phyloP scores from a whole-genome alignment of 2,329 filamentous ascomycete genomes.

The Graphilbum fragrans region DNA sequence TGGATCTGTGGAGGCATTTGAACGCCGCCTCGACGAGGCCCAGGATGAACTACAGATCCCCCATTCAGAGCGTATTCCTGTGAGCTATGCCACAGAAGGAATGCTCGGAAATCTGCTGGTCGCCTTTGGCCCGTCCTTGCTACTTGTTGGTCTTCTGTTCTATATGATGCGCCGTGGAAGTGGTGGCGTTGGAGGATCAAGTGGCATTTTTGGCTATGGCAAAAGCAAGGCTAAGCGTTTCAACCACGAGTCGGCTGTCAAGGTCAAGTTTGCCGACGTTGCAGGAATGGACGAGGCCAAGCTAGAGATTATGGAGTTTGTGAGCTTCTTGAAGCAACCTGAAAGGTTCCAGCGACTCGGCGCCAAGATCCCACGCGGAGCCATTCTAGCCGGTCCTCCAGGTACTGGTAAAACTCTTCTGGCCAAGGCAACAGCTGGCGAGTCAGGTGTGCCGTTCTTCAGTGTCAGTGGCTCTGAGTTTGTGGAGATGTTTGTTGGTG shows the following conservation, averaged over 20 bases:
- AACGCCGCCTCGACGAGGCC: slow-evolving; percentile 75
- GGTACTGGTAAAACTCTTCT: slow-evolving; percentile 97
- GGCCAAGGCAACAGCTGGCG: slow-evolving; percentile 93
- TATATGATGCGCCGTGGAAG: slow-evolving; percentile 62
- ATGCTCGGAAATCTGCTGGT: slow-evolving; percentile 62
- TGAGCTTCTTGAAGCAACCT: slow-evolving; percentile 90
- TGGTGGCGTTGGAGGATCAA: slow-evolving; percentile 44
- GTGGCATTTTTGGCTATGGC: slow-evolving; percentile 89
- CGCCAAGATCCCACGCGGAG: slow-evolving; percentile 94
- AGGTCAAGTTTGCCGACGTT: slow-evolving; percentile 94
- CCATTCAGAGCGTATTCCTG: slow-evolving; percentile 76
- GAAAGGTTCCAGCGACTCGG: slow-evolving; percentile 86
- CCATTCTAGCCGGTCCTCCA: slow-evolving; percentile 91
- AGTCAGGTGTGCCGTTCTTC: slow-evolving; percentile 95
- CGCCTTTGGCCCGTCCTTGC: slow-evolving; percentile 71
- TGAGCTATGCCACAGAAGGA: slow-evolving; percentile 73
- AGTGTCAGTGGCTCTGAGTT: slow-evolving; percentile 98
- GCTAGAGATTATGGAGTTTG: slow-evolving; percentile 97
- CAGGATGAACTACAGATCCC: slow-evolving; percentile 83
- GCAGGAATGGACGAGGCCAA: slow-evolving; percentile 98
- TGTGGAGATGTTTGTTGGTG: slow-evolving; percentile 99
- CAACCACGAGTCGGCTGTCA: slow-evolving; percentile 92
- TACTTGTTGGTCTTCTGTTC: slow-evolving; percentile 73
- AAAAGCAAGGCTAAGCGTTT: slow-evolving; percentile 95
- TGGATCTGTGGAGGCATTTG: slow-evolving; percentile 86